Evolutionary conservation across 495 filamentous ascomycete genomes (phyloP).

Genomic region (Aspergillus saccharolyticus): DNA sequence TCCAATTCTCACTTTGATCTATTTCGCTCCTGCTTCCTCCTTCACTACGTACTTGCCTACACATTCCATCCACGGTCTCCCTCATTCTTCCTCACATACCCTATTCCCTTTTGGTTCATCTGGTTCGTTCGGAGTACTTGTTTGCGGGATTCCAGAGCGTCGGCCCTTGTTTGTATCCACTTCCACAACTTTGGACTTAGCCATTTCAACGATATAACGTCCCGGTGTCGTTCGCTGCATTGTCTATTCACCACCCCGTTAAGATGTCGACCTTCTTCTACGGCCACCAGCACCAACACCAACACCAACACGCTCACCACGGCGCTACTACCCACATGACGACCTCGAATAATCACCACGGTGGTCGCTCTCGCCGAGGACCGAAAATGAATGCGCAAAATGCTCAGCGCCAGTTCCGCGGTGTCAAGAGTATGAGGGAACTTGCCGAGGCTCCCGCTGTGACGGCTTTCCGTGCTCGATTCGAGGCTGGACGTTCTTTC

Average conservation of each 20-base stretch:
- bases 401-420: conserved; percentile 78
- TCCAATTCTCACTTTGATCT: conserved; percentile 20
- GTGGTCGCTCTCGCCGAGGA: conserved; percentile 79
- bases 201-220: conserved; percentile 22
- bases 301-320: conserved; percentile 55
- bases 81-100: conserved; percentile 19
- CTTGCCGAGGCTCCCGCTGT: conserved; percentile 71
- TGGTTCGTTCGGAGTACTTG: conserved; percentile 6
- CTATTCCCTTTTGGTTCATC: conserved; percentile 15
- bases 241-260: conserved; percentile 16
- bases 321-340: conserved; percentile 41
- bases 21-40: neutral
- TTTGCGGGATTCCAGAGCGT: conserved; percentile 13
- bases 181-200: conserved; percentile 22
- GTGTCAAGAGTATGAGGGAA: conserved; percentile 82
- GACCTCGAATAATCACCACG: conserved; percentile 70
- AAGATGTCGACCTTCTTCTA: conserved; percentile 79
- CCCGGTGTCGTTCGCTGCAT: conserved; percentile 8
- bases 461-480: conserved; percentile 71
- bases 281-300: conserved; percentile 39
- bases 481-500: conserved; percentile 90
- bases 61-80: conserved; percentile 17
- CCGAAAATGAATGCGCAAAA: conserved; percentile 78
- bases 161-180: conserved; percentile 22
- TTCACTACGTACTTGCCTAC: neutral